Conservation (phyloP, 345 rosid species). For the Salix suchowensis region DNA sequence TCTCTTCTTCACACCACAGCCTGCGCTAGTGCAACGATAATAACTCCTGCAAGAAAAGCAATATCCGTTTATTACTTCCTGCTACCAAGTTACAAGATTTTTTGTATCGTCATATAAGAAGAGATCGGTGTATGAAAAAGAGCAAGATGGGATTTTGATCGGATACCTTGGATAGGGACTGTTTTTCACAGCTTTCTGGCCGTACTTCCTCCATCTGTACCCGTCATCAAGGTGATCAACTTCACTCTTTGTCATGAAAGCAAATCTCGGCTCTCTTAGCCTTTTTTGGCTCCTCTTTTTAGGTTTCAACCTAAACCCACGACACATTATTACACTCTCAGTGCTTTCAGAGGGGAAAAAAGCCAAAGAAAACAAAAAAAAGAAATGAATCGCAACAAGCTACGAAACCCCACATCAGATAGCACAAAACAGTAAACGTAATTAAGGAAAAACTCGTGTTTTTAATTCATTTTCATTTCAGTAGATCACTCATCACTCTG, state of each 20-base stretch:
- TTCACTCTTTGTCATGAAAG: constrained; percentile 95
- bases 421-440: neutral
- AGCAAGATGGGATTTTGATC: neutral
- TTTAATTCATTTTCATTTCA: neutral
- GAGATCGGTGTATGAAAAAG: neutral
- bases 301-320: constrained; percentile 63
- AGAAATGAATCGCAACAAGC: no score
- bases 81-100: constrained; percentile 7
- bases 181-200: constrained; percentile 96
- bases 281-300: constrained; percentile 81
- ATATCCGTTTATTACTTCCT: constrained; percentile 7
- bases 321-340: constrained; percentile 10
- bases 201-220: constrained; percentile 96
- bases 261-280: constrained; percentile 80
- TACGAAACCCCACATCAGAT: neutral
- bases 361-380: no score
- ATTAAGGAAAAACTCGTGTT: neutral
- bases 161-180: constrained; percentile 96
- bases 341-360: neutral
- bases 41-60: constrained; percentile 60
- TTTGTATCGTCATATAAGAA: neutral
- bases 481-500: neutral
- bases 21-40: constrained; percentile 90
- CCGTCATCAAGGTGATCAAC: constrained; percentile 97
- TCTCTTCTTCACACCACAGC: constrained; percentile 96